Evolutionary conservation across 495 filamentous ascomycete species (phyloP).

Genomic region (Pseudoneurospora amorphoporcata): DNA sequence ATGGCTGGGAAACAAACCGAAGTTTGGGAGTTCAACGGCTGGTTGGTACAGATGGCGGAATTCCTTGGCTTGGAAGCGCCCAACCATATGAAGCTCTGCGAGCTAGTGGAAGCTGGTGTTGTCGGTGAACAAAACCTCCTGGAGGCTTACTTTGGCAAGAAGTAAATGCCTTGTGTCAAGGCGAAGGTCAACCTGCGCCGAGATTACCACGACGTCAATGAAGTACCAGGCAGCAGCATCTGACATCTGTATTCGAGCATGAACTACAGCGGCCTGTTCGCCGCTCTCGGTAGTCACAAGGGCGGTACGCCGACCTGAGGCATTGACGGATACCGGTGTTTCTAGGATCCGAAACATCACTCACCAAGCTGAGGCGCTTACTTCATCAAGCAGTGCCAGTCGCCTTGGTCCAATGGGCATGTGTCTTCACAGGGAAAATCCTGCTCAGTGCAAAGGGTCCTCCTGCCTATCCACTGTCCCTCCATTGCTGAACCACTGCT

Average conservation of each 20-base stretch:
- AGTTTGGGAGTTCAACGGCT: slow-evolving; percentile 79
- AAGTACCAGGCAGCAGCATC: neutral
- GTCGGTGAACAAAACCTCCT: slow-evolving; percentile 13
- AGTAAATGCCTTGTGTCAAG: slow-evolving; percentile 7
- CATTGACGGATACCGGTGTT: neutral
- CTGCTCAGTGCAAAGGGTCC: neutral
- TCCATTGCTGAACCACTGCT: neutral
- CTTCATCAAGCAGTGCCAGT: neutral
- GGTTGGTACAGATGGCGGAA: slow-evolving; percentile 43
- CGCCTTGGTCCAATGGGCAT: neutral
- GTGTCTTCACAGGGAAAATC: neutral
- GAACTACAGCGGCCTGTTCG: neutral
- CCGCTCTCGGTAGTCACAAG: neutral
- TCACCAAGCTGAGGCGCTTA: neutral
- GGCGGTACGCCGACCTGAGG: neutral
- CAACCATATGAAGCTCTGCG: slow-evolving; percentile 19
- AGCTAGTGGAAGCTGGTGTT: slow-evolving; percentile 15
- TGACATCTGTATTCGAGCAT: neutral
- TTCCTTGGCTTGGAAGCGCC: slow-evolving; percentile 14
- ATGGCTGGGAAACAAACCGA: slow-evolving; percentile 53
- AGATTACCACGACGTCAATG: neutral
- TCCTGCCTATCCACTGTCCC: neutral
- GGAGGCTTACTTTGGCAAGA: slow-evolving; percentile 8
- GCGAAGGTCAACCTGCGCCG: neutral
- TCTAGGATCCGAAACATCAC: neutral